Conservation (phyloP, 176 grass and related monocot species). For the Oryza glaberrima region DNA sequence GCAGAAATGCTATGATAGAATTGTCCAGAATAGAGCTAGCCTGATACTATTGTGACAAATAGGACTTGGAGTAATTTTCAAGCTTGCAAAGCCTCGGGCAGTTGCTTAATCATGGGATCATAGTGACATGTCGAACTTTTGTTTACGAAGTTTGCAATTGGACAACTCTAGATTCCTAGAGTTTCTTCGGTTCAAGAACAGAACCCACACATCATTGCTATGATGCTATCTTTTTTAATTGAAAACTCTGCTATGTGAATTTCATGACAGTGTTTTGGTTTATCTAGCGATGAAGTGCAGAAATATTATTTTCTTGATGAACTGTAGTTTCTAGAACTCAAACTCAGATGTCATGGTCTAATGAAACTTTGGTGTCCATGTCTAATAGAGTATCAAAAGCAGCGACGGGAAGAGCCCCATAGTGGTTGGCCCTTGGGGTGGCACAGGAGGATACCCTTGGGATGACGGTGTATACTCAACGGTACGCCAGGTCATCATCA, state of each 20-base stretch:
- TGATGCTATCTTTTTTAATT: background rate
- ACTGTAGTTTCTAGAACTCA: background rate
- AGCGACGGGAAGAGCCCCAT: constrained; percentile 59
- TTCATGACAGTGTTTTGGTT: background rate
- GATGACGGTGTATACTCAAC: constrained; percentile 69
- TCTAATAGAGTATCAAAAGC: constrained; percentile 49
- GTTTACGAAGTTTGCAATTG: background rate
- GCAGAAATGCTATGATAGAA: background rate
- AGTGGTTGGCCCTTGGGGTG: constrained; percentile 79
- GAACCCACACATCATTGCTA: background rate
- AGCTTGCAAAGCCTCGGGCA: background rate
- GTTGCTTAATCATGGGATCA: background rate
- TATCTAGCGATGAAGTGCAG: background rate
- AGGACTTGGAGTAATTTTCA: background rate
- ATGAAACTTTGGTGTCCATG: background rate
- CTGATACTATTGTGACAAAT: background rate
- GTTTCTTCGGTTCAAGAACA: background rate
- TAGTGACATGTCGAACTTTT: background rate
- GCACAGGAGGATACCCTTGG: constrained; percentile 65
- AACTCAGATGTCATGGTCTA: constrained; percentile 3
- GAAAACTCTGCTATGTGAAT: background rate
- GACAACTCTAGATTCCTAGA: background rate
- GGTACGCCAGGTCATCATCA: constrained; percentile 61
- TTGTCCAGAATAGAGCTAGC: constrained; percentile 11
- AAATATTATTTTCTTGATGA: background rate